Evolutionary conservation across 208 protist species (phyloP), one percentile per base, ranked within the genome.

Genomic region (Acanthamoeba triangularis): DNA sequence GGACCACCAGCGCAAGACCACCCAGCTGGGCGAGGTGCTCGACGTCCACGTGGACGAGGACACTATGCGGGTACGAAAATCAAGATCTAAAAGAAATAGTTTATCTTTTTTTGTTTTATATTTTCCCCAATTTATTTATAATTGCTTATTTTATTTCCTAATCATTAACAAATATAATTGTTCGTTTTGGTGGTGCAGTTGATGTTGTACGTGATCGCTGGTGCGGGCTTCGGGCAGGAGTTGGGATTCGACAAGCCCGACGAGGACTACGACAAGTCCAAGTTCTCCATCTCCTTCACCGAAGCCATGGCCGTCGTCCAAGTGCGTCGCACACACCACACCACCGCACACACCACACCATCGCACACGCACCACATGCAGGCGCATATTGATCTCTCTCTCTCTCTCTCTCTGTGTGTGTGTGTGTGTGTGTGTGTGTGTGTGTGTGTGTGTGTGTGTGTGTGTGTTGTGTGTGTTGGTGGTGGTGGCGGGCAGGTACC

Each of bases 121-220:
- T 54, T 54, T 54, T 18, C 11, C 11, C 11, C 3, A 14, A 20
- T 54, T 54, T 18, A 20, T 54, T 54, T 54, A 54, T 54, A 11
- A 54, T 54, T 54, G 10, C 3, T 54, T 54, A 54, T 54, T 54
- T 54, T 54, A 20, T 54, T 54, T 54, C 2, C 13, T 54, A 8
- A 20, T 20, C 10, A 54, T 18, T 54, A 54, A 54, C 14, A 54
- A 54, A 54, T 54, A 54, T 54, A 8, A 54, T 20, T 54, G 14
- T 54, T 74, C 28, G 30, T 28, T 74, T 8, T 78, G 30, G 37
- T 47, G 30, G 7, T 37, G 13, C 69, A 85, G 76, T 59, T 59
- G 44, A 85, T 85, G 76, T 56, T 85, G 44, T 59, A 56, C 44
- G 47, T 85, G 44, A 85, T 85, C 76, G 76, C 76, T 23, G 35